Evolutionary conservation across 192 early-diverging fungal genomes (phyloP).

Genomic region (Podochytrium sp.): DNA sequence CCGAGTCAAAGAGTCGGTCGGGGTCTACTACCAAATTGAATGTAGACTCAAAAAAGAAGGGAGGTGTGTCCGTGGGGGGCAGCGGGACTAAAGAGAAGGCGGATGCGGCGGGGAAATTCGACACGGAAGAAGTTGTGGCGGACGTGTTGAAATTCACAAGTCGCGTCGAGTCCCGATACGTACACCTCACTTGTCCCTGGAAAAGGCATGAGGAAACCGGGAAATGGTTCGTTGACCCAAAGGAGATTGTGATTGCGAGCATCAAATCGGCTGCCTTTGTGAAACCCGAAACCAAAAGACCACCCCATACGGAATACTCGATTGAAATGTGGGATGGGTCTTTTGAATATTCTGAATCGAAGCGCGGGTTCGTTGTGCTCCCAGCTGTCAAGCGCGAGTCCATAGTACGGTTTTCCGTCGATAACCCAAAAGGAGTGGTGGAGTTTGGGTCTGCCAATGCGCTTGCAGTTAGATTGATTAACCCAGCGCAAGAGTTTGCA

Average conservation of each 20-base stretch:
- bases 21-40: slow-evolving; percentile 1
- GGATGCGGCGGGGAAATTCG: neutral
- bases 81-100: neutral
- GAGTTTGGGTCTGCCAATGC: slow-evolving; percentile 39
- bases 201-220: slow-evolving; percentile 5
- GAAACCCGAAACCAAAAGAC: slow-evolving; percentile 29
- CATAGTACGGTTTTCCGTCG: slow-evolving; percentile 19
- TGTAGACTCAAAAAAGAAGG: slow-evolving; percentile 20
- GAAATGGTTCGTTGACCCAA: slow-evolving; percentile 35
- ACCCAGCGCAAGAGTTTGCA: slow-evolving; percentile 29
- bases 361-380: slow-evolving; percentile 20
- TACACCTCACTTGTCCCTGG: slow-evolving; percentile 12
- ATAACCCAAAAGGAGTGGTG: slow-evolving; percentile 41
- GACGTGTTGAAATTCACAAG: slow-evolving; percentile 12
- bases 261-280: slow-evolving; percentile 35
- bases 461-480: slow-evolving; percentile 28
- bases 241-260: slow-evolving; percentile 33
- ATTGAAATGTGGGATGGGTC: slow-evolving; percentile 41
- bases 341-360: slow-evolving; percentile 36
- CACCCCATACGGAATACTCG: slow-evolving; percentile 40
- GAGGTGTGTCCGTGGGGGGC: neutral
- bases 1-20: neutral
- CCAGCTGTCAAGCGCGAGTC: neutral
- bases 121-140: slow-evolving; percentile 18
- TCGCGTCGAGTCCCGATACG: slow-evolving; percentile 8